Evolutionary conservation across 495 filamentous ascomycete species (phyloP), one percentile per base, ranked within the genome.

Genomic region (Neurospora pannonica): DNA sequence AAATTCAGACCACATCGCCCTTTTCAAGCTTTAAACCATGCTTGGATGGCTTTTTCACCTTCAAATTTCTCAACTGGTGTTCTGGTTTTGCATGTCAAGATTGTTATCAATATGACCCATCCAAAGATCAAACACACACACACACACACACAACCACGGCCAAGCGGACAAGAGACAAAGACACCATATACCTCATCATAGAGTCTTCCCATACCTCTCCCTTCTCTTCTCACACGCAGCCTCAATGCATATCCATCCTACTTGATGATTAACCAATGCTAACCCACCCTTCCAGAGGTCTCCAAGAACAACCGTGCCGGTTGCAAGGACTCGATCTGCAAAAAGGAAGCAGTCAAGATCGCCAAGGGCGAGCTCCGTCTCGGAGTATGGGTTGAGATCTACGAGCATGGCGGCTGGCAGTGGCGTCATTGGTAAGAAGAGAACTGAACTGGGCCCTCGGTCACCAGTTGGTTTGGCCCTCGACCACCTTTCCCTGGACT

Each of bases 341-440:
- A 92, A 78, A 83, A 89, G 1, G 77, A 77, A 19, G 83, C 82
- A 7, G 75, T 85, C 74, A 95, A 96, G 80, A 93, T 97, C 77
- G n/a, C 67, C 5, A 96, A 96, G 82, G 93, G 89, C 70, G 88
- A 91, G 71, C 79, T 97, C 8, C 91, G 94, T 17, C 85, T 91
- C 38, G 94, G 92, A 37, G 85, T 85, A 62, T 91, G 89, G 86
- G 84, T 96, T 67, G 85, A 87, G 15, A 84, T 87, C 36, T 75
- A 85, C 54, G 82, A 83, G 0, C 77, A 81, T 70, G 84, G 77
- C 11, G 81, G 83, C 73, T 96, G 87, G 86, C 77, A 79, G 69
- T 97, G 89, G 89, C 88, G 89, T 73, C 94, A 97, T 80, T 97
- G 94, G 94, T 95, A 83, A 78, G 87, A 62, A 31, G 54, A 31